Evolutionary conservation across 2,329 filamentous ascomycete species (phyloP), one percentile per base, ranked within the genome.

Genomic region (Ophiognomonia clavigignenti-juglandacearum): DNA sequence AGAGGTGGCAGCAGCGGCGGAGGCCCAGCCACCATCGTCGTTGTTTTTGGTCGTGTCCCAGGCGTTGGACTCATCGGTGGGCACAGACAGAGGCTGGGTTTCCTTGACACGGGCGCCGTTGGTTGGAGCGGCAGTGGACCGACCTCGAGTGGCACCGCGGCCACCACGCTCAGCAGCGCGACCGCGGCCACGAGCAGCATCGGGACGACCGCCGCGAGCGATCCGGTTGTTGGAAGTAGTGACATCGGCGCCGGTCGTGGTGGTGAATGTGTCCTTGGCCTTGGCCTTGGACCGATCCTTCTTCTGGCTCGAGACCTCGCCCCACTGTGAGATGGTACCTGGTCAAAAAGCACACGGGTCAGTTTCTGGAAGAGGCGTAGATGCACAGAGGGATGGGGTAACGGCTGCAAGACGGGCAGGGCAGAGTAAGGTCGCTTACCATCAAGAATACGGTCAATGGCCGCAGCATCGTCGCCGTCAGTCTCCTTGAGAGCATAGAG

Each of bases 401-500:
- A n/a, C n/a, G n/a, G n/a, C n/a, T n/a, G 6, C 4, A 14, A 4
- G 4, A 14, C 4, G 13, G 24, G 10, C 14, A 13, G 43, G 43
- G 42, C 45, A 39, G 19, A 32, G 23, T 26, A 50, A 48, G 16
- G 43, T 27, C 50, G 40, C 67, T 61, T 74, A 90, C 86, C 86
- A 68, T 91, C 85, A 59, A 84, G 82, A 66, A 93, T 92, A 67
- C 83, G 83, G 60, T 86, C 83, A 63, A 88, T 86, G 56, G 86
- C 82, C 59, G 80, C 70, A 58, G 86, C 79, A 60, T 89, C 75
- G 68, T 93, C 86, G 59, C 87, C 88, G 59, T 88, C 80, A 47
- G 85, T 86, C 74, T 98, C 93, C 68, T 95, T 83, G 51, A 98
- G 77, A 53, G 91, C 91, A 66, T 93, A 93, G 55, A 97, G 82